These are phyloP conservation scores for Cryphonectria radicalis DNA, from an alignment of 2,329 filamentous ascomycete genomes.

Conservation along the genomic window DNA sequence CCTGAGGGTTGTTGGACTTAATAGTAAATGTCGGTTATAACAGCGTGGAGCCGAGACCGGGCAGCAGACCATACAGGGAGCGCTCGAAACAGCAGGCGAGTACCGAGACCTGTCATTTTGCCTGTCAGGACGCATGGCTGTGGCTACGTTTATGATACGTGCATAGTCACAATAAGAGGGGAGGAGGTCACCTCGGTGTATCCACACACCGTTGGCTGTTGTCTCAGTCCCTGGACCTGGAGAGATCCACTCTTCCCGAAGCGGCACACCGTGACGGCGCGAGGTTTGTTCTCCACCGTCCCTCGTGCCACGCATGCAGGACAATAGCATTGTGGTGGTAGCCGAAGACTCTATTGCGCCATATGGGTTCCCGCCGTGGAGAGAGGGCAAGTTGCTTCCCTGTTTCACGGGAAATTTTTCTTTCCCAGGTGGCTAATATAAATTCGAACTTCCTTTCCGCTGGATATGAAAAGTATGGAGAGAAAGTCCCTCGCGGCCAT, in stretches of 20 bases:
- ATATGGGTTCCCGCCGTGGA: neutral
- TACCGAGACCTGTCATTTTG: neutral
- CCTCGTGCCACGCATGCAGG: neutral
- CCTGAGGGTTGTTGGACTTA: neutral
- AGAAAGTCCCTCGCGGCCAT: neutral
- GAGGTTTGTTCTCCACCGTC: neutral
- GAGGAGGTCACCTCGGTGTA: neutral
- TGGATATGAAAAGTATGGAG: neutral
- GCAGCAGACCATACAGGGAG: neutral
- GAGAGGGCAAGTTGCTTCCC: neutral
- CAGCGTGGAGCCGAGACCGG: neutral
- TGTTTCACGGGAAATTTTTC: neutral
- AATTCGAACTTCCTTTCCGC: too few relatives aligned
- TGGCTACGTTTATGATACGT: neutral
- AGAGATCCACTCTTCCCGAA: neutral
- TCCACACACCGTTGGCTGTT: neutral
- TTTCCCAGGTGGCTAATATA: neutral
- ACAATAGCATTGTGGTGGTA: neutral
- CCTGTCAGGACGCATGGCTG: neutral
- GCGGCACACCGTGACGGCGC: neutral
- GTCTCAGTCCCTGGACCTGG: slow-evolving; percentile 4
- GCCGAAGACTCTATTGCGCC: neutral
- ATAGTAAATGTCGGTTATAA: neutral
- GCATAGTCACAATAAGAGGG: neutral
- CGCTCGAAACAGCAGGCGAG: neutral